These are phyloP conservation scores for Tritrichomonas foetus DNA, from an alignment of 208 protist genomes.

Conservation along the genomic window DNA sequence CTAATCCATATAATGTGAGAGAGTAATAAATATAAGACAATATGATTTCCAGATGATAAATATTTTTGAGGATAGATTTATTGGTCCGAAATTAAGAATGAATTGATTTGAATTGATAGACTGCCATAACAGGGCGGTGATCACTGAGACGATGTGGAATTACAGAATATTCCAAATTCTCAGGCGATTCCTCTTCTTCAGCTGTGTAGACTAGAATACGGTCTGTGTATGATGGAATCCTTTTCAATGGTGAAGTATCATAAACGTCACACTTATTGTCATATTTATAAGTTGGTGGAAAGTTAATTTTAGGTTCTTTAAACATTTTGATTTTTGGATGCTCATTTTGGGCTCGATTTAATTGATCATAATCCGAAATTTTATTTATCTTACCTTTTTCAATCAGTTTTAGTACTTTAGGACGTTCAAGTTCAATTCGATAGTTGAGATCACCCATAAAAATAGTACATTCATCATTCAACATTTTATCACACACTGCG, in stretches of 20 bases:
- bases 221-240: constrained; percentile 13
- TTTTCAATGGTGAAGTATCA: neutral
- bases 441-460: constrained; percentile 43
- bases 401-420: neutral
- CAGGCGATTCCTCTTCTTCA: neutral
- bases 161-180: neutral
- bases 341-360: neutral
- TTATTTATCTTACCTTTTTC: neutral
- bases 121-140: constrained; percentile 45
- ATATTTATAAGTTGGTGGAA: neutral
- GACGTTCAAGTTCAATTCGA: neutral
- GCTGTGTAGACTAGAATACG: neutral
- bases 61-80: too few relatives aligned
- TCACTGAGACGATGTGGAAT: constrained; percentile 26
- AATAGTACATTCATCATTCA: constrained; percentile 47
- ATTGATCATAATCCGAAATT: neutral
- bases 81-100: too few relatives aligned
- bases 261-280: neutral
- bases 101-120: neutral
- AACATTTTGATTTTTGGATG: neutral
- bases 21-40: too few relatives aligned
- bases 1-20: too few relatives aligned
- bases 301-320: neutral
- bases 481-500: constrained; percentile 42
- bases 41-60: too few relatives aligned